Evolutionary conservation across 139 green algal species (phyloP).

Genomic region (Pseudopediastrum boryanum): DNA sequence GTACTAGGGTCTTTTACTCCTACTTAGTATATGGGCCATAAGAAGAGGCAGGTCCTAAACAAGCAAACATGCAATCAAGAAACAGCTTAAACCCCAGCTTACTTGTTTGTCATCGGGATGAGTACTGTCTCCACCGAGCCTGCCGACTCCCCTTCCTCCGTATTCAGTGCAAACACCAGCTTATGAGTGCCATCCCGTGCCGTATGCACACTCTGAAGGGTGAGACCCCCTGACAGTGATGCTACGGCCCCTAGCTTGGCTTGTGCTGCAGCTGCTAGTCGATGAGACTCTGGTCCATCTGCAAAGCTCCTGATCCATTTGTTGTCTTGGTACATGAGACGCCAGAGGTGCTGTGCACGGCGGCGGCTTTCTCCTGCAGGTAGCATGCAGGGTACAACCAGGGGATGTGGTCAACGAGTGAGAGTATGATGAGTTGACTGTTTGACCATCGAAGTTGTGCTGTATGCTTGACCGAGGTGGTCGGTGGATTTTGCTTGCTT

Average conservation of each 20-base stretch:
- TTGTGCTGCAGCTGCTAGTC: no score
- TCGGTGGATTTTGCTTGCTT: no score
- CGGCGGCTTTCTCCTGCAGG: conserved; percentile 3
- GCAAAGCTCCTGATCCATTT: conserved; percentile 54
- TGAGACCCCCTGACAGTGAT: conserved; percentile 66
- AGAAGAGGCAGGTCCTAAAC: no score
- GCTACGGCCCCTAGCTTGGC: conserved; percentile 46
- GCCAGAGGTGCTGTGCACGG: conserved; percentile 16
- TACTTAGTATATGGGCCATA: no score
- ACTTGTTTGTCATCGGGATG: conserved; percentile 69
- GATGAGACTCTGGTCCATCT: conserved; percentile 70
- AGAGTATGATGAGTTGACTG: no score
- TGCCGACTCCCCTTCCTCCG: background rate
- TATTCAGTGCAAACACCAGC: conserved; percentile 54
- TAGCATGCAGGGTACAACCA: conserved; percentile 55
- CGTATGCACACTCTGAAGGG: conserved; percentile 55
- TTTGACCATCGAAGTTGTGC: no score
- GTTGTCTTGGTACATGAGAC: conserved; percentile 15
- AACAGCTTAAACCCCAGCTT: background rate
- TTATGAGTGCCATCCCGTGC: conserved; percentile 81
- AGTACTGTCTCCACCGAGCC: conserved; percentile 79
- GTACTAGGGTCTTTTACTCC: no score
- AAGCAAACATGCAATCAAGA: background rate
- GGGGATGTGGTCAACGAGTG: no score
- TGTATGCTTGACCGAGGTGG: no score